Conservation (phyloP, 345 rosid species). For the Corchorus capsularis region DNA sequence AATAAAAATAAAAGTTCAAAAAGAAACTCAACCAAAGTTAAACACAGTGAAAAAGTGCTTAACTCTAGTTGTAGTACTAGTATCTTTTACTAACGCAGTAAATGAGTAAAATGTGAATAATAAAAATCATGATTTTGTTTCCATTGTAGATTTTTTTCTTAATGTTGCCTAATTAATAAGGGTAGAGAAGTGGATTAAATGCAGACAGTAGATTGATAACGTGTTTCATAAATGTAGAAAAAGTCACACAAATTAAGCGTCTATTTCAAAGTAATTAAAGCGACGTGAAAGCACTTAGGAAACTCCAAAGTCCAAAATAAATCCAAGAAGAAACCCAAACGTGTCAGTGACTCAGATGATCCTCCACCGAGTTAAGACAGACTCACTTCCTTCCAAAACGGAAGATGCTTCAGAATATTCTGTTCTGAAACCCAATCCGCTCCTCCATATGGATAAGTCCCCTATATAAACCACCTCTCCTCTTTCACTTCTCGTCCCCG, state of each 20-base stretch:
- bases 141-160: too few relatives aligned
- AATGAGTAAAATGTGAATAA: too few relatives aligned
- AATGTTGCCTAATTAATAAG: too few relatives aligned
- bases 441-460: not conserved
- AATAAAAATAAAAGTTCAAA: too few relatives aligned
- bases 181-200: not conserved
- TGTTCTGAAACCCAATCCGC: not conserved
- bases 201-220: not conserved
- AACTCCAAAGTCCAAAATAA: not conserved
- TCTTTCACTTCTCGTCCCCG: not conserved
- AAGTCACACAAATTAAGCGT: not conserved
- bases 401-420: constrained; percentile 26
- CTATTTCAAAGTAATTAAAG: not conserved
- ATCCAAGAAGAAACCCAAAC: not conserved
- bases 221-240: not conserved
- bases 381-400: constrained; percentile 25
- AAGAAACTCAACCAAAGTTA: too few relatives aligned
- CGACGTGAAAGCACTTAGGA: not conserved
- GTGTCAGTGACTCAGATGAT: constrained; percentile 7
- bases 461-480: constrained; percentile 7
- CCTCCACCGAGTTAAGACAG: constrained; percentile 18
- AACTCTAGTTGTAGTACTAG: too few relatives aligned
- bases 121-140: too few relatives aligned
- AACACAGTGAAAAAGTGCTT: too few relatives aligned
- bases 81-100: too few relatives aligned